Base-by-base conservation (phyloP, 805 yeast species). In the Saccharomycopsis microspora region DNA sequence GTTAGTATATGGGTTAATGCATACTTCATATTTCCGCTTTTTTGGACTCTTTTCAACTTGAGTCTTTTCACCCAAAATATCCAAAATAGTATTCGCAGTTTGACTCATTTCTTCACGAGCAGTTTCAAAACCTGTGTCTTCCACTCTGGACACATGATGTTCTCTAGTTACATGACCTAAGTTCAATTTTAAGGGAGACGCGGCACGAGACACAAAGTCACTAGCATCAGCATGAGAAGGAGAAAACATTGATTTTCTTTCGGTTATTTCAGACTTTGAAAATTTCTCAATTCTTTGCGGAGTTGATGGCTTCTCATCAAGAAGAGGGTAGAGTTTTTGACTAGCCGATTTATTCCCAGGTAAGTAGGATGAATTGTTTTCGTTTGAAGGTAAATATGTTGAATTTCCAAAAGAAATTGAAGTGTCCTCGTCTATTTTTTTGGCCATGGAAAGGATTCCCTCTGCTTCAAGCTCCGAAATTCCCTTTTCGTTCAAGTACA, bases 401-500 rank as follows among this genome's bases (percentile, higher is more conserved):
- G 11, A 5, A 4, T 7, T 28, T 10, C n/a, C 35, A 8, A 7
- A 7, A 9, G 19, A 11, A 11, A 27, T 32, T 41, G 38, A 28
- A 32, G 8, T 30, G 7, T 39, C 19, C 30, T 28, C 19, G 8
- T 40, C 41, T 33, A 49, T 46, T 6, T 48, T 51, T 39, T 51
- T 51, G 3, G 54, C 54, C n/a, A 51, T 34, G 30, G 52, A 43
- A 11, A 51, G 30, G 27, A 51, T 45, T n/a, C 54, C 54, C 35
- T 48, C 54, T 3, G 54, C 52, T 33, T 51, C 54, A 3, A 48
- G 39, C 28, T 51, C 50, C 4, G 52, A 42, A 32, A 51, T 42
- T 3, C 54, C 54, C 39, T 51, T 51, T 5, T 43, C 44, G 28
- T 48, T 32, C 32, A 51, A 32, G 33, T 45, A 48, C 8, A 37